These are phyloP conservation scores for Vicia villosa DNA, from an alignment of 306 rosid species.

Conservation along the genomic window DNA sequence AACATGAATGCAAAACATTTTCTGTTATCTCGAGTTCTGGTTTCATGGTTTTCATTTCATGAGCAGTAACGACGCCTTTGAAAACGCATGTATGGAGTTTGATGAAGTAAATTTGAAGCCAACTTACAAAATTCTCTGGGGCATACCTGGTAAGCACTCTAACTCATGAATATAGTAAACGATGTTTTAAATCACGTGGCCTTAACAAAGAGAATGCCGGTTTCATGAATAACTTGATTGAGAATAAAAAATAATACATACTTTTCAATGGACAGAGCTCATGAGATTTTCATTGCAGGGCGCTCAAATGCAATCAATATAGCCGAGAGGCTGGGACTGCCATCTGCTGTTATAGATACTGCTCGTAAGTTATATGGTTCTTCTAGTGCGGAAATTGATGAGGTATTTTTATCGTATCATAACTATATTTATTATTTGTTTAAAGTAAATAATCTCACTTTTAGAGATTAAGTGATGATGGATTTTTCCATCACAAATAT, in stretches of 20 bases:
- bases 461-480: not conserved
- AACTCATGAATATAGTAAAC: slow-evolving; percentile 21
- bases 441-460: too few relatives aligned
- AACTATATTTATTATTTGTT: slow-evolving; percentile 12
- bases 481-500: not conserved
- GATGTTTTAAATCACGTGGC: not conserved
- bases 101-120: slow-evolving; percentile 96
- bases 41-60: slow-evolving; percentile 39
- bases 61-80: slow-evolving; percentile 79
- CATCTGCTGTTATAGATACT: slow-evolving; percentile 59
- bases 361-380: slow-evolving; percentile 86
- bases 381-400: slow-evolving; percentile 93
- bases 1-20: too few relatives aligned
- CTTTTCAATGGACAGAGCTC: slow-evolving; percentile 9
- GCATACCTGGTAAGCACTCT: slow-evolving; percentile 76
- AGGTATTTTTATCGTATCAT: slow-evolving; percentile 52
- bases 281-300: slow-evolving; percentile 50
- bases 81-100: slow-evolving; percentile 95
- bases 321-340: slow-evolving; percentile 89
- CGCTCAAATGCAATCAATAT: slow-evolving; percentile 93
- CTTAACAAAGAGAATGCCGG: slow-evolving; percentile 2
- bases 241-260: not conserved
- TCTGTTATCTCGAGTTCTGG: slow-evolving; percentile 26
- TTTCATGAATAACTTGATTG: slow-evolving; percentile 22
- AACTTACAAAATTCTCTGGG: slow-evolving; percentile 93